These are phyloP conservation scores for Adiantum capillusveneris DNA, from an alignment of 75 land plant genomes.

Conservation along the genomic window DNA sequence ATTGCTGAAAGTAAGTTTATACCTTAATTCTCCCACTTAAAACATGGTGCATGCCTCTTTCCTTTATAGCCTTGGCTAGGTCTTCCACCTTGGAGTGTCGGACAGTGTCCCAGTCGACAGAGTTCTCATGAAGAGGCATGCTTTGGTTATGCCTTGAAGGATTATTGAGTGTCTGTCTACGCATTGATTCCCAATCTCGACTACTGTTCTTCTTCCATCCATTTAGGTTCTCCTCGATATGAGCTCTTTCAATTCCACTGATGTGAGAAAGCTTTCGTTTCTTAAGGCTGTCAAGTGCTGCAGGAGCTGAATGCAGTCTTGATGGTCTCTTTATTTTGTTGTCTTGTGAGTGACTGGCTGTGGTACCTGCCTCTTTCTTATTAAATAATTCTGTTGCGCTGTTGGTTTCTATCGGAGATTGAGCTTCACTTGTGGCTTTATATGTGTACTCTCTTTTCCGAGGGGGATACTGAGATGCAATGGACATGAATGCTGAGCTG, in stretches of 20 bases:
- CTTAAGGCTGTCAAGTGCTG: neutral
- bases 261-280: constrained; percentile 2
- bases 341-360: neutral
- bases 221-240: constrained; percentile 22
- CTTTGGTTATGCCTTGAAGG: neutral
- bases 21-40: constrained; percentile 94
- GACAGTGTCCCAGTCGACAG: constrained; percentile 78
- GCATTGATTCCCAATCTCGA: constrained; percentile 56
- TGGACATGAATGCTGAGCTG: constrained; percentile 97
- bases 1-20: too few species aligned
- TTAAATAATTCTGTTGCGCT: too few species aligned
- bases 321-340: neutral
- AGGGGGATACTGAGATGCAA: constrained; percentile 68
- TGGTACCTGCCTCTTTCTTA: neutral
- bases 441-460: neutral
- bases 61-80: constrained; percentile 67
- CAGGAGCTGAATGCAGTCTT: too few species aligned
- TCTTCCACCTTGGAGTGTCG: constrained; percentile 53
- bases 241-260: constrained; percentile 31
- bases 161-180: constrained; percentile 18
- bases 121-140: constrained; percentile 41
- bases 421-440: neutral
- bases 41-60: constrained; percentile 92
- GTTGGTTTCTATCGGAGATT: too few species aligned
- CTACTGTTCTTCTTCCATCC: constrained; percentile 15